Evolutionary conservation across 768 basidiomycete genomes (phyloP), one percentile per base, ranked within the genome.

Genomic region (Lentinula boryana): DNA sequence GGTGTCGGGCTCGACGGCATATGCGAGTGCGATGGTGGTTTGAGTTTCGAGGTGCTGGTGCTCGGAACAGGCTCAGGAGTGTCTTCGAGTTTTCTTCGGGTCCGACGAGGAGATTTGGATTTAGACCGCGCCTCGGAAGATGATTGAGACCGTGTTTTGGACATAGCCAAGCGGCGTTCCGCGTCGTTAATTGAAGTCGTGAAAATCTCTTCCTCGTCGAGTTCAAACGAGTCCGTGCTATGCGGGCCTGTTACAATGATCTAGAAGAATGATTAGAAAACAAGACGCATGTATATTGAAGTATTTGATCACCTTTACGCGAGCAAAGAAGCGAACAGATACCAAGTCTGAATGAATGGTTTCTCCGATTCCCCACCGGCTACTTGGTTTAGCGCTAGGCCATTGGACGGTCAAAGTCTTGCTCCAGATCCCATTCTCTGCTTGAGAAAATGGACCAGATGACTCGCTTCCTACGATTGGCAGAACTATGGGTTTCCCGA

Each of bases 301-400:
- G 61, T 62, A 51, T 38, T 44, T 64, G 66, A 65, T 48, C 60
- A 90, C 86, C 81, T 89, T 89, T 64, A 87, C 77, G 49, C 84
- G 82, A 65, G 87, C 75, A 70, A 86, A 85, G 71, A 90, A 94
- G 69, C 80, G 81, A 57, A 91, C 81, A 56, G 82, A 80, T 13
- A 82, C 84, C 65, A 87, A 71, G 55, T 83, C 78, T 44, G 87
- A 87, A 63, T 80, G 76, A 23, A 56, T 40, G 31, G 88, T 87
- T 76, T 92, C 90, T 10, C 91, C 91, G 60, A 89, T 81, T 8
- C 89, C 82, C 88, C 91, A 93, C 18, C 88, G 84, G 66, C 81
- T 85, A 61, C 80, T 80, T 3, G 87, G 83, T 67, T 86, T 88
- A 58, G 80, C 72, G 38, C 82, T 80, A 13, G 90, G 88, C 87